Base-by-base conservation (phyloP, 2,329 filamentous ascomycete species). In the Lomentospora prolificans region DNA sequence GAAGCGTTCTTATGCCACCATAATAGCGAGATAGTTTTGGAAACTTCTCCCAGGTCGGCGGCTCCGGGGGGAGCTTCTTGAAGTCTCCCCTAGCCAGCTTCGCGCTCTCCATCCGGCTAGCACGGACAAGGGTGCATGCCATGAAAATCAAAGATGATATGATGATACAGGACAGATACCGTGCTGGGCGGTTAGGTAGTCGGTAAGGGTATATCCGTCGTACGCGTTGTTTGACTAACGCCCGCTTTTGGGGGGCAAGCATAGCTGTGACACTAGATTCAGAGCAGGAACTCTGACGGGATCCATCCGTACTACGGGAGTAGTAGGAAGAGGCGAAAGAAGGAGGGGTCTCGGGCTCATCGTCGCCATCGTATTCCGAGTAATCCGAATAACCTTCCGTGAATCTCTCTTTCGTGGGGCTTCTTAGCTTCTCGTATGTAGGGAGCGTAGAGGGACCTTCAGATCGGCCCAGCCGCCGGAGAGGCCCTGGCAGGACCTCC, bases 11-110 rank as follows among this genome's bases (percentile, higher is more conserved):
- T 58, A 99, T 78, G 1, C 94, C 94, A 12, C 90, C 92, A 67
- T 96, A 94, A 67, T 96, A 99, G 60, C 91, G 80, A 58, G 85
- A 86, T 59, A 99, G 70, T 64, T 96, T 95, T 0, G 84, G 82
- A 66, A 95, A 97, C 8, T 79, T 81, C 67, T 95, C 89, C 90
- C 91, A 97, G 4, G 80, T 70, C 0, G 84, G 82, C 0, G 80
- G 70, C 0, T 82, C 77, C 10, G 78, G 63, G 5, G 64, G 67
- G 10, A 71, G 67, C 52, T 67, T 68, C 39, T 53, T 54, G 25
- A 55, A 56, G 10, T 51, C 57, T 57, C 75, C 78, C 60, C 83
- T 82, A 14, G 81, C 78, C 27, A 86, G 65, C 57, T 76, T 75
- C 63, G 75, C 78, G 64, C 89, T 86, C 61, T 87, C 87, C 17